These are phyloP conservation scores for Penicillium coprophilum DNA, from an alignment of 495 filamentous ascomycete species.

Conservation along the genomic window DNA sequence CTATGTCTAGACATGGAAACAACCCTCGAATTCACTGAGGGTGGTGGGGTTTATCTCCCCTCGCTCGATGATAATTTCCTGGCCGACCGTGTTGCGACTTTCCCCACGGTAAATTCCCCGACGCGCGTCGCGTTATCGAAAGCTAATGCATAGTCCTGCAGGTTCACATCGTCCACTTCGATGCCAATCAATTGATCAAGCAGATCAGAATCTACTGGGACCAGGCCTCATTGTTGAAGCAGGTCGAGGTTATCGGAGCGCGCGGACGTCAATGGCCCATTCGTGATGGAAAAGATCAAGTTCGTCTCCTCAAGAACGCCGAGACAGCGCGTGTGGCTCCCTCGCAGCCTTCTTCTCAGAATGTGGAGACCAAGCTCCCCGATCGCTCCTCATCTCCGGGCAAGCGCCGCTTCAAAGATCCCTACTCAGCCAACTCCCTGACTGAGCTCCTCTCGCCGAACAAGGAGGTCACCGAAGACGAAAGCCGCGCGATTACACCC, in stretches of 20 bases:
- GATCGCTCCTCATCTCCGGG: constrained; percentile 48
- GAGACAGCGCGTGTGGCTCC: constrained; percentile 24
- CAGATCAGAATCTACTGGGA: constrained; percentile 93
- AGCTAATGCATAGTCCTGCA: constrained; percentile 40
- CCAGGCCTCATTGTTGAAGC: constrained; percentile 87
- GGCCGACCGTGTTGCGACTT: constrained; percentile 73
- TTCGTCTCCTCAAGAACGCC: constrained; percentile 62
- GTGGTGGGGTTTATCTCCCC: constrained; percentile 86
- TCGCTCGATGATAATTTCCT: constrained; percentile 93
- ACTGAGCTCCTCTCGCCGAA: constrained; percentile 39
- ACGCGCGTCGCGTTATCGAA: constrained; percentile 7
- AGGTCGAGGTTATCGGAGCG: constrained; percentile 88
- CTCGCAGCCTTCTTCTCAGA: constrained; percentile 14
- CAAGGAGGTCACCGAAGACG: constrained; percentile 28
- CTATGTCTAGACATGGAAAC: constrained; percentile 79
- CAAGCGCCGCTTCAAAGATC: constrained; percentile 58
- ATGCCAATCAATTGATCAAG: constrained; percentile 69
- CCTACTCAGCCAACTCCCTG: constrained; percentile 70
- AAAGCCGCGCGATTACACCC: background rate
- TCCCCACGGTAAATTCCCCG: constrained; percentile 71
- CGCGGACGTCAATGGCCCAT: constrained; percentile 92
- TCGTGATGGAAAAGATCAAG: constrained; percentile 82
- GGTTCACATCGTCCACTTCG: constrained; percentile 89
- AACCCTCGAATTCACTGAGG: constrained; percentile 72
- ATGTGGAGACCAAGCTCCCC: constrained; percentile 32